These are phyloP conservation scores for Acer saccharum DNA, from an alignment of 345 rosid species.

Conservation along the genomic window DNA sequence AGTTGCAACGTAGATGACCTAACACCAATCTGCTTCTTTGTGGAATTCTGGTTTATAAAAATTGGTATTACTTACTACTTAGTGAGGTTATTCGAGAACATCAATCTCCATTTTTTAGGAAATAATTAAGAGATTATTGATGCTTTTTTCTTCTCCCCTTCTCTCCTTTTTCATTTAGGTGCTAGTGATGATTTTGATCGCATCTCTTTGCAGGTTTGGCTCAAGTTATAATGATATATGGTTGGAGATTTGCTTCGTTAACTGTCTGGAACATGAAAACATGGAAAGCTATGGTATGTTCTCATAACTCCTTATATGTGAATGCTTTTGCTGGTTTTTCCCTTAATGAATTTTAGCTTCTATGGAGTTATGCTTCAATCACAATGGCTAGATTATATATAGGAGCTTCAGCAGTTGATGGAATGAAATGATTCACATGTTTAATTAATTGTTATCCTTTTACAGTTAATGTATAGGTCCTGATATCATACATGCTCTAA, in stretches of 20 bases:
- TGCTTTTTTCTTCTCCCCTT: background rate
- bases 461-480: too few species aligned
- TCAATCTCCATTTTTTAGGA: background rate
- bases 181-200: conserved; percentile 9
- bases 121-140: background rate
- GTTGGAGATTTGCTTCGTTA: conserved; percentile 58
- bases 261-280: conserved; percentile 85
- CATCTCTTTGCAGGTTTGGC: conserved; percentile 44
- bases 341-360: conserved; percentile 37
- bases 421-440: too few species aligned
- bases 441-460: too few species aligned
- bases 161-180: background rate
- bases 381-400: too few species aligned
- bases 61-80: background rate
- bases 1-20: too few species aligned
- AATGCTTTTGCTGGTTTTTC: conserved; percentile 19
- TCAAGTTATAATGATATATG: conserved; percentile 38
- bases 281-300: conserved; percentile 73
- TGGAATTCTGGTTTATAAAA: background rate
- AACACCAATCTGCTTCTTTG: background rate
- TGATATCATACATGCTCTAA: too few species aligned
- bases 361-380: conserved; percentile 36
- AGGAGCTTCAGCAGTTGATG: too few species aligned
- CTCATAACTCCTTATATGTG: conserved; percentile 8
- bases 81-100: background rate